Percentiles rank a stretch among this genome's conserved stretches.
Conservation (phyloP, 371 early-diverging fungal species). For the Coemansia sp. region DNA sequence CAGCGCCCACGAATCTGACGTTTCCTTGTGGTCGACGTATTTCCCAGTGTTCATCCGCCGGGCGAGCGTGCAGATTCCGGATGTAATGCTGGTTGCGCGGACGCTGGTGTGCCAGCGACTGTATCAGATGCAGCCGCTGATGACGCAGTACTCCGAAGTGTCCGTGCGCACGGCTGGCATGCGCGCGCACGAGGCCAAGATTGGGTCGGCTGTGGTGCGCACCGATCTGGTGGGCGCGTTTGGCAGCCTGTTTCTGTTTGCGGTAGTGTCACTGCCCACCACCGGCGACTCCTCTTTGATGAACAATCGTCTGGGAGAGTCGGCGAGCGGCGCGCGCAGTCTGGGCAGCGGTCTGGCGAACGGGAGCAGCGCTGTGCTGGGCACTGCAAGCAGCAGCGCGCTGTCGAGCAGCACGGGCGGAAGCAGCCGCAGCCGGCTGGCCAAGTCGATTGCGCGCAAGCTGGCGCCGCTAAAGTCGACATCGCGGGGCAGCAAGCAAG, state of each 20-base stretch:
- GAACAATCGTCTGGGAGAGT: conserved; percentile 15
- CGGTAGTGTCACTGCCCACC: conserved; percentile 33
- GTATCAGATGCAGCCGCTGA: conserved; percentile 52
- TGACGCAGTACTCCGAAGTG: conserved; percentile 46
- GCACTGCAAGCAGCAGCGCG: not conserved
- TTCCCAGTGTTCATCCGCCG: conserved; percentile 37
- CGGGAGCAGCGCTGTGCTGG: not conserved
- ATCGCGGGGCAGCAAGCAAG: conserved; percentile 41
- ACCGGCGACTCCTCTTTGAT: conserved; percentile 2
- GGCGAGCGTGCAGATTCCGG: conserved; percentile 23
- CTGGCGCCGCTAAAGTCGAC: conserved; percentile 49
- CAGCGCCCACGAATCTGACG: conserved; percentile 21
- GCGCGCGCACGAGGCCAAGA: conserved; percentile 19
- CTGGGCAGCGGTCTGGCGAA: conserved; percentile 3
- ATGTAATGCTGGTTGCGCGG: conserved; percentile 39
- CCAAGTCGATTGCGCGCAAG: conserved; percentile 50
- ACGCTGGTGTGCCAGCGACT: conserved; percentile 47
- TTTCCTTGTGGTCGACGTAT: conserved; percentile 24
- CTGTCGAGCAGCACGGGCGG: conserved; percentile 13
- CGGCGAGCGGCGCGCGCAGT: conserved; percentile 17
- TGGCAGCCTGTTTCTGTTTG: conserved; percentile 37
- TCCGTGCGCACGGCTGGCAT: conserved; percentile 18
- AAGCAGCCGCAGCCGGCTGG: conserved; percentile 42
- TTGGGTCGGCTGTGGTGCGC: conserved; percentile 4
- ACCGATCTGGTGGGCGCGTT: conserved; percentile 32